Base-by-base conservation (phyloP, 2,329 filamentous ascomycete species). In the Boeremia exigua region DNA sequence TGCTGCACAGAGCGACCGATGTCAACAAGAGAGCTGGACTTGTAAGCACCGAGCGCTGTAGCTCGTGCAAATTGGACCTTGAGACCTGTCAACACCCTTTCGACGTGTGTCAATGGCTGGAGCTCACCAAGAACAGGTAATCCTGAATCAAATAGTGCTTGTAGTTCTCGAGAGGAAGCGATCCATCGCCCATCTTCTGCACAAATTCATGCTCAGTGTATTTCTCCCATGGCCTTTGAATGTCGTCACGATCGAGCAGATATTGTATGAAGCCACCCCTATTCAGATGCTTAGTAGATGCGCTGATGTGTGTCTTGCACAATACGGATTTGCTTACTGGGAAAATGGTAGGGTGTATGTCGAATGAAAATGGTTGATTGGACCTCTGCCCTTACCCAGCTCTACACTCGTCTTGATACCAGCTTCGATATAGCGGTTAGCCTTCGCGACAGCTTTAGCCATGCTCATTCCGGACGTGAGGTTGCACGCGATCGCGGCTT, bases 81-180 rank as follows among this genome's bases (percentile, higher is more conserved):
- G 10, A 3, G 10, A 27, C n/a, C 6, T 17, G 48, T 71, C 34
- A 69, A 44, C 27, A 36, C n/a, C 19, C 10, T 7, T 19, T 37
- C 15, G 15, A 30, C 10, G 8, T n/a, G 17, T 33, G 25, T 6
- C 10, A 12, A 3, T 4, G 9, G 9, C 2, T 15, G 7, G 17
- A 14, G n/a, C 81, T 37, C 67, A 95, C 90, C 38, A 97, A 79
- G 69, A 95, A 98, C 4, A 96, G 81, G 68, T 97, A 97, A 69
- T 98, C 94, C 67, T 98, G 94, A 9, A 95, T 83, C 52, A 98
- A 85, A 72, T 97, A 98, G 34, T 89, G 84, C 74, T 92, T 95
- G 80, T 96, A 98, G 0, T 87, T 88, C 38, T 89, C 85, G 1
- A 89, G 65, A 0, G 90, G 88, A 17, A 98, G 79, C 7, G 84